Evolutionary conservation across 2,329 filamentous ascomycete species (phyloP).

Genomic region (Cladosporium sp.): DNA sequence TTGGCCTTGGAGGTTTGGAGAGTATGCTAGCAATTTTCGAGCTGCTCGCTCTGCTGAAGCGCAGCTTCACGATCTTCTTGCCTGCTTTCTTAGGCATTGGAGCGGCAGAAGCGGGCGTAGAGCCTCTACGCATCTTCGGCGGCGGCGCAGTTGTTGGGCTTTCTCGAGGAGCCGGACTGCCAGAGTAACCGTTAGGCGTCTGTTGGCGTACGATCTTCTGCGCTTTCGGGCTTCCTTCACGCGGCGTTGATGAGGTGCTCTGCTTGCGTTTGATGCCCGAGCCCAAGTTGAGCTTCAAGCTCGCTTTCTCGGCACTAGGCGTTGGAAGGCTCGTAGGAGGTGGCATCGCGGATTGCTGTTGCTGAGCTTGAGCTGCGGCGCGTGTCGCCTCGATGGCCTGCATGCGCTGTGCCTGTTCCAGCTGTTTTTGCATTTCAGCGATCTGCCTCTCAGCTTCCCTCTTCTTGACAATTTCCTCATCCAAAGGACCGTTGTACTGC

Average conservation of each 20-base stretch:
- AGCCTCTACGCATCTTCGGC: constrained; percentile 4
- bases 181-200: constrained; percentile 1
- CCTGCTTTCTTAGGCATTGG: background rate
- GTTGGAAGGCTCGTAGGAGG: constrained; percentile 12
- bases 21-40: background rate
- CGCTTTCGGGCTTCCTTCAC: constrained; percentile 25
- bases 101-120: background rate
- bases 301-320: constrained; percentile 19
- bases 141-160: background rate
- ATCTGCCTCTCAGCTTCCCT: background rate
- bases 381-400: constrained; percentile 2
- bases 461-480: constrained; percentile 12
- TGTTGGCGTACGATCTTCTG: constrained; percentile 19
- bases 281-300: constrained; percentile 24
- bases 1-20: background rate
- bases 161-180: background rate
- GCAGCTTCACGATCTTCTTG: constrained; percentile 8
- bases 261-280: constrained; percentile 24
- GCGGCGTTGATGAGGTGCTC: constrained; percentile 17
- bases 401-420: background rate
- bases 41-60: constrained; percentile 2
- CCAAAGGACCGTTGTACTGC: constrained; percentile 28
- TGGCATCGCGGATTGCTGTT: constrained; percentile 13
- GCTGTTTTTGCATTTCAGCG: background rate
- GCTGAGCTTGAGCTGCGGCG: constrained; percentile 10